A percentile compares a stretch with the other conserved stretches of the same genome.
These are phyloP conservation scores for Strobilomyces echinocephalus DNA, from an alignment of 768 basidiomycete species.

Conservation along the genomic window DNA sequence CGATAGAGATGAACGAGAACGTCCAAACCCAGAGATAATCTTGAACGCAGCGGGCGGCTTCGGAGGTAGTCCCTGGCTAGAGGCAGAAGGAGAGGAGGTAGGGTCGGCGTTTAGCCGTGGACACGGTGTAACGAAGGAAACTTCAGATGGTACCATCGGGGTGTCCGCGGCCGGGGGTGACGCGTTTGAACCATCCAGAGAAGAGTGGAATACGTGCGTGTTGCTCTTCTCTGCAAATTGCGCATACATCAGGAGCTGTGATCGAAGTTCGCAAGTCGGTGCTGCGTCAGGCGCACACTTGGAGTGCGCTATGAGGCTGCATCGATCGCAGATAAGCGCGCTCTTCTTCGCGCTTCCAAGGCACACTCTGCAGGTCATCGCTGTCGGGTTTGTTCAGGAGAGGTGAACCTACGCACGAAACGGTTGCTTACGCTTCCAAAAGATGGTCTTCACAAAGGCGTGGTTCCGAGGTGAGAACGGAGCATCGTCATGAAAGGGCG, in stretches of 20 bases:
- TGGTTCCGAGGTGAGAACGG: constrained; percentile 64
- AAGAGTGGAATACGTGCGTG: constrained; percentile 51
- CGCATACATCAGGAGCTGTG: constrained; percentile 73
- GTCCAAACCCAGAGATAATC: constrained; percentile 60
- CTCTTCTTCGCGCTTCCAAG: constrained; percentile 74
- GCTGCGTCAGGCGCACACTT: constrained; percentile 72
- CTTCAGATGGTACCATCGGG: constrained; percentile 51
- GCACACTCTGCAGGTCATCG: constrained; percentile 85
- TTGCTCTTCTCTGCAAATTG: constrained; percentile 71
- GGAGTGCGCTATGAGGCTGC: constrained; percentile 83
- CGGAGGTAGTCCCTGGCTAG: constrained; percentile 21
- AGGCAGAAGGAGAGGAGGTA: constrained; percentile 26
- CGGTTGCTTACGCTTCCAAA: constrained; percentile 74
- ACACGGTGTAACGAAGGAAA: constrained; percentile 44
- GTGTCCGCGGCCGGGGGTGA: constrained; percentile 1
- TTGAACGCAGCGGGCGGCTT: constrained; percentile 60
- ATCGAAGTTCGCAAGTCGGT: constrained; percentile 76
- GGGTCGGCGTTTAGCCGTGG: constrained; percentile 48
- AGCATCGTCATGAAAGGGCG: constrained; percentile 31
- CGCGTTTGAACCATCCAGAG: constrained; percentile 39
- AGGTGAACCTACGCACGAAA: neutral
- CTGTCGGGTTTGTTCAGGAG: constrained; percentile 37
- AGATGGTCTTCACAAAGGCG: constrained; percentile 86
- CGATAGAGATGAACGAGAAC: constrained; percentile 55
- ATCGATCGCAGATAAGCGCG: constrained; percentile 83